Evolutionary conservation across 1,284 basidiomycete genomes (phyloP), one percentile per base, ranked within the genome.

Genomic region (Cutaneotrichosporon cutaneum): DNA sequence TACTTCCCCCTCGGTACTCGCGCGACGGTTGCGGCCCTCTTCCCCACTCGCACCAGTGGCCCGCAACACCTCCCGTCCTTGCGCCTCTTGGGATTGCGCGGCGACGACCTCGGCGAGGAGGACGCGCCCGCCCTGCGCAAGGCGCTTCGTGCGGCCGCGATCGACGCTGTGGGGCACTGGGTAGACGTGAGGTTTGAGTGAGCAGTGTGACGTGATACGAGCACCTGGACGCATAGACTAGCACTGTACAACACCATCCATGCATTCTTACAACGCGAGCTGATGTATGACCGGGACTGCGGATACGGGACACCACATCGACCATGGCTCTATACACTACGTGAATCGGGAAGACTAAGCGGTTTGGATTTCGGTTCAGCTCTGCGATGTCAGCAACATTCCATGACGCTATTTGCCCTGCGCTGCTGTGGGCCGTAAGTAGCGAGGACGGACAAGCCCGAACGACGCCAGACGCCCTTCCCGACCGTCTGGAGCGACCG

Each of bases 1-100:
- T 59, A 63, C 51, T 59, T 54, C 14, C 54, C 62, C 4, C 53
- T 70, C 3, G 50, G 22, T 7, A 11, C 57, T 10, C 30, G 30
- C 16, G 24, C 35, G 35, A 26, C 52, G 4, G 52, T 54, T 8
- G 52, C 21, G n/a, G 52, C 52, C 16, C 52, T 54, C 35, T 21
- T 54, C 14, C 48, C 48, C 16, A 13, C 26, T 4, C 48, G 45
- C 45, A 24, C 45, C 26, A 30, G 27, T 18, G 26, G 48, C 2
- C 24, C 48, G 27, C 48, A 51, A 16, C 27, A 32, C 26, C 26
- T 51, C 26, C 48, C 48, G 48, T 51, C 48, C 18, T 10, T 51
- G 4, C 48, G 48, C 18, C 27, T 32, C 18, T 18, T 51, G 26
- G 27, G 48, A 10, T 9, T 51, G 27, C 48, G 27, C 18, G 48